These are phyloP conservation scores for Cytospora mali DNA, from an alignment of 2,329 filamentous ascomycete genomes.

Conservation along the genomic window DNA sequence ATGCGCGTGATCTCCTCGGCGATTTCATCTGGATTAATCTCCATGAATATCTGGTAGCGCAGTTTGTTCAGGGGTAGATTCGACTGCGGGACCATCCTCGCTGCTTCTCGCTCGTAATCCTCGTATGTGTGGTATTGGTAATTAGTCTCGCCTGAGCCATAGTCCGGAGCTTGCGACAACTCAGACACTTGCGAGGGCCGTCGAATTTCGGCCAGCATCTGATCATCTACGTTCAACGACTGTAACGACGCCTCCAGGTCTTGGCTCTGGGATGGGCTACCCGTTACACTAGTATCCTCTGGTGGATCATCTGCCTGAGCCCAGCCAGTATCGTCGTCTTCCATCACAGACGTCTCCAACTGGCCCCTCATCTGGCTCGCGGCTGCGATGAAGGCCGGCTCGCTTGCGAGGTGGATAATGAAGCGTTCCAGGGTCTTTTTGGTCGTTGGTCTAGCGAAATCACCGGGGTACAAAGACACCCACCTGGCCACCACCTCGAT, in stretches of 20 bases:
- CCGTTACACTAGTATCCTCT: slow-evolving; percentile 48
- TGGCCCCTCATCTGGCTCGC: slow-evolving; percentile 83
- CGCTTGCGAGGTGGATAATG: slow-evolving; percentile 70
- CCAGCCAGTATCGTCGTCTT: slow-evolving; percentile 94
- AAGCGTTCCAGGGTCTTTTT: slow-evolving; percentile 74
- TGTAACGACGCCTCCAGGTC: slow-evolving; percentile 46
- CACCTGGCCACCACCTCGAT: slow-evolving; percentile 85
- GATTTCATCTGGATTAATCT: slow-evolving; percentile 79
- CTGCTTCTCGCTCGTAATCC: slow-evolving; percentile 78
- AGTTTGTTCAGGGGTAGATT: slow-evolving; percentile 76
- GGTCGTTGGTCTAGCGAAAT: slow-evolving; percentile 81
- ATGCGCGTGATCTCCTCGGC: slow-evolving; percentile 92
- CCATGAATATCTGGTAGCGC: slow-evolving; percentile 90
- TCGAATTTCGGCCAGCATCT: slow-evolving; percentile 38
- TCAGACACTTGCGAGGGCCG: slow-evolving; percentile 52
- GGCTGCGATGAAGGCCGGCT: slow-evolving; percentile 81
- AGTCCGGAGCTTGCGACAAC: slow-evolving; percentile 43
- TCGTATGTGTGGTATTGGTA: slow-evolving; percentile 70
- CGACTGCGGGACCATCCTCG: slow-evolving; percentile 69
- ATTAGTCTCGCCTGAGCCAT: slow-evolving; percentile 43
- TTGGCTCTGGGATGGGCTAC: slow-evolving; percentile 35
- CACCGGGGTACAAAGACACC: slow-evolving; percentile 87
- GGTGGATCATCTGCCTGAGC: slow-evolving; percentile 70
- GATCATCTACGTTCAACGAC: slow-evolving; percentile 52
- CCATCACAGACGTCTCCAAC: slow-evolving; percentile 69